Evolutionary conservation across 2,329 filamentous ascomycete species (phyloP).

Genomic region (Alternaria sp.): DNA sequence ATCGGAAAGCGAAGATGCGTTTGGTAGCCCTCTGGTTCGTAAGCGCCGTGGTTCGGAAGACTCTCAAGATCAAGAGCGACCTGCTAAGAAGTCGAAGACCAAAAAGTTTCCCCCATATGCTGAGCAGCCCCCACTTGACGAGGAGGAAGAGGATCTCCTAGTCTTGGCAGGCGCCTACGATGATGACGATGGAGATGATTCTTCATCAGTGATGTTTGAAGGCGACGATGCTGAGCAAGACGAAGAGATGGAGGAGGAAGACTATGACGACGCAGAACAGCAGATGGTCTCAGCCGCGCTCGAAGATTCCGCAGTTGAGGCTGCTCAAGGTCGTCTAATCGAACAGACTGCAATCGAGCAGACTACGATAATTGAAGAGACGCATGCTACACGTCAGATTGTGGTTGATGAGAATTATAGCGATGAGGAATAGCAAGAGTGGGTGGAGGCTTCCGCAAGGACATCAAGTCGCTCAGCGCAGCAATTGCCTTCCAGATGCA

Average conservation of each 20-base stretch:
- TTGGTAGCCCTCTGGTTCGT: neutral
- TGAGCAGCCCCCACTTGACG: neutral
- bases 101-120: neutral
- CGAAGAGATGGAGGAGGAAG: neutral
- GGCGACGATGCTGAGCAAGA: neutral
- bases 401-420: conserved; percentile 2
- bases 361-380: neutral
- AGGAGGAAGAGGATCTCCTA: conserved; percentile 2
- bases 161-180: neutral
- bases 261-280: neutral
- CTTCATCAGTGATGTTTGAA: neutral
- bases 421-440: neutral
- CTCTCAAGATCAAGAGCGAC: neutral
- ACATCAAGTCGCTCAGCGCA: neutral
- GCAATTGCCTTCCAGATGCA: neutral
- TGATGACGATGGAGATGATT: neutral
- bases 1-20: neutral
- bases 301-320: neutral
- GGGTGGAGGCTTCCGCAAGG: neutral
- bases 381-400: neutral
- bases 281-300: neutral
- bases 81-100: neutral
- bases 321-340: neutral
- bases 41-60: neutral
- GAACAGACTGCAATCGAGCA: neutral